Evolutionary conservation across 768 basidiomycete genomes (phyloP), one percentile per base, ranked within the genome.

Genomic region (Xerocomellus dryophilus): DNA sequence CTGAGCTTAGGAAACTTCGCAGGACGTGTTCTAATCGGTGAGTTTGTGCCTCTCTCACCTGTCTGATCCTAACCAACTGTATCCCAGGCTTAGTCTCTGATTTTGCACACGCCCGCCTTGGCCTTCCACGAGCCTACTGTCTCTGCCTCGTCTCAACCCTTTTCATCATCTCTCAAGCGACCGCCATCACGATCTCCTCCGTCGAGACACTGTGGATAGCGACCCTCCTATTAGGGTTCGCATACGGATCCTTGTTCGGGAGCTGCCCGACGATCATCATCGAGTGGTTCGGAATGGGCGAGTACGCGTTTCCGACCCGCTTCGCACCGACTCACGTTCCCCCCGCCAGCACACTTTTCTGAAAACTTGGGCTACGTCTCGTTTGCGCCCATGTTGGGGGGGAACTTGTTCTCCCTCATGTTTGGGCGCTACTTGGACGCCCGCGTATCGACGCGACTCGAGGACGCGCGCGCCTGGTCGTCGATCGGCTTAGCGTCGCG

Each of bases 281-380:
- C 20, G 93, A 95, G 59, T 93, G 90, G 90, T 95, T 94, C 60
- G 93, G 93, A 6, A 75, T 95, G 63, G 75, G 90, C 89, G 61
- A 64, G 88, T 82, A 2, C 11, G 29, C 14, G 6, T 43, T 25
- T 52, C 14, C 10, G 3, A 25, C 1, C 7, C 2, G 23, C 3
- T 25, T 25, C 23, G 2, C 39, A 17, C 27, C 12, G 10, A 17
- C 31, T 43, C 25, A 39, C 52, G 2, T 31, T 29, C 4, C 38
- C 27, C 25, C 5, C 10, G 21, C 15, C 58, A 86, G 84, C 76
- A 12, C 86, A 88, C 65, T 88, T 90, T 60, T 85, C 85, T 1
- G 86, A 93, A 72, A 94, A 94, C 70, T 93, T 87, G 88, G 92
- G 92, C 9, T 90, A 81, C 65, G 75, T 88, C 21, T 82, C 82